Evolutionary conservation across 257 asterid species (phyloP).

Genomic region (Agastache rugosa): DNA sequence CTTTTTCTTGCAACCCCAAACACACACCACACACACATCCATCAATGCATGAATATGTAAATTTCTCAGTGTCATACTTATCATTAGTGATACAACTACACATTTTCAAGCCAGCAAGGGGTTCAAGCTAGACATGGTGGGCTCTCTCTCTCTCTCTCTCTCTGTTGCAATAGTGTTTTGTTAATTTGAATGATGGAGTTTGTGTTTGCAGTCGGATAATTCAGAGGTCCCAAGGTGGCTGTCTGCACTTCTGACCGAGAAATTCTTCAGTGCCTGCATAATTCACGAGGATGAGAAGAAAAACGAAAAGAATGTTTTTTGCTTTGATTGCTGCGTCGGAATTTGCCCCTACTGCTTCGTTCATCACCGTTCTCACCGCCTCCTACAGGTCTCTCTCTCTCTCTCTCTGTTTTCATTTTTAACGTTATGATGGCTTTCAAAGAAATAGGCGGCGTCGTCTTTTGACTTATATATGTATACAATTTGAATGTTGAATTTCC

Average conservation of each 20-base stretch:
- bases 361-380: constrained; percentile 62
- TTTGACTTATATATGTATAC: no score
- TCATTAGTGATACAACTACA: no score
- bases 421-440: no score
- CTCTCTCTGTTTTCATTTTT: no score
- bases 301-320: constrained; percentile 69
- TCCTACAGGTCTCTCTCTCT: constrained; percentile 55
- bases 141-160: constrained; percentile 10
- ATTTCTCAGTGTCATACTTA: no score
- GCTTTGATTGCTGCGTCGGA: constrained; percentile 71
- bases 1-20: neutral
- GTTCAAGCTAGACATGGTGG: no score
- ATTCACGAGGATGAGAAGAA: constrained; percentile 59
- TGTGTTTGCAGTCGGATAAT: constrained; percentile 11
- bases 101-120: no score
- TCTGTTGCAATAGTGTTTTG: neutral
- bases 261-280: constrained; percentile 71
- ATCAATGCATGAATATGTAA: neutral
- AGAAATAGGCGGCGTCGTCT: no score
- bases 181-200: neutral
- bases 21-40: no score
- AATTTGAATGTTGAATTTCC: no score
- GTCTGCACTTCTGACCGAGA: constrained; percentile 51
- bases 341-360: constrained; percentile 62
- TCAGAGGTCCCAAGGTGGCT: constrained; percentile 68